Percentiles rank a stretch among this genome's conserved stretches.
Conservation (phyloP, 768 basidiomycete genomes). For the Ephemerocybe angulata region DNA sequence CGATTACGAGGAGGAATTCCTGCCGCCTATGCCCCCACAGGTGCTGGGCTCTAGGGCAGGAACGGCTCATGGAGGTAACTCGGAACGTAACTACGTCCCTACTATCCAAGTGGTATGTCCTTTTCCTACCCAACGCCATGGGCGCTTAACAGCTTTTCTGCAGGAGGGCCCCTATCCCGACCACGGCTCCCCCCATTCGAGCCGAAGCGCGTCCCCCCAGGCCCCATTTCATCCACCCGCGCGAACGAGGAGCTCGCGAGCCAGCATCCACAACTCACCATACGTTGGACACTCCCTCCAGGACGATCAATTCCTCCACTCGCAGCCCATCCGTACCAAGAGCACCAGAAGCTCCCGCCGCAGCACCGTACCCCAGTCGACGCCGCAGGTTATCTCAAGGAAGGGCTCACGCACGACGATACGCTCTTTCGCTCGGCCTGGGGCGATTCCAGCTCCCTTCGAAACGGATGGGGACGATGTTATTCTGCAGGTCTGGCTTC, state of each 20-base stretch:
- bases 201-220: not conserved
- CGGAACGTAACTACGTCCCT: not conserved
- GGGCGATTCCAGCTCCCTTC: conserved; percentile 2
- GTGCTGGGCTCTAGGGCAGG: not conserved
- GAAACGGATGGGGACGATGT: conserved; percentile 8
- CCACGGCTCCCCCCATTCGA: too few species aligned
- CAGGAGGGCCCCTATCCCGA: not conserved
- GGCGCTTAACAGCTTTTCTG: too few species aligned
- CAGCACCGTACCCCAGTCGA: not conserved
- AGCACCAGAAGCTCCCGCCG: not conserved
- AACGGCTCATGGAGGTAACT: not conserved
- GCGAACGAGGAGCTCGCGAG: not conserved
- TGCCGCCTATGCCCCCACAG: not conserved
- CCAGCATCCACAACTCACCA: not conserved
- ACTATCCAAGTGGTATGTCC: conserved; percentile 1
- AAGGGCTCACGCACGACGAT: not conserved
- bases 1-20: not conserved
- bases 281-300: not conserved
- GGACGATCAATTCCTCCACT: too few species aligned
- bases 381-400: not conserved
- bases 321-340: too few species aligned
- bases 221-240: not conserved
- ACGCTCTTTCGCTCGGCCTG: not conserved
- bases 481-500: conserved; percentile 3
- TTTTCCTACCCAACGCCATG: not conserved